phyloP scores from a whole-genome alignment of 495 filamentous ascomycete genomes.

The Neurospora intermedia region DNA sequence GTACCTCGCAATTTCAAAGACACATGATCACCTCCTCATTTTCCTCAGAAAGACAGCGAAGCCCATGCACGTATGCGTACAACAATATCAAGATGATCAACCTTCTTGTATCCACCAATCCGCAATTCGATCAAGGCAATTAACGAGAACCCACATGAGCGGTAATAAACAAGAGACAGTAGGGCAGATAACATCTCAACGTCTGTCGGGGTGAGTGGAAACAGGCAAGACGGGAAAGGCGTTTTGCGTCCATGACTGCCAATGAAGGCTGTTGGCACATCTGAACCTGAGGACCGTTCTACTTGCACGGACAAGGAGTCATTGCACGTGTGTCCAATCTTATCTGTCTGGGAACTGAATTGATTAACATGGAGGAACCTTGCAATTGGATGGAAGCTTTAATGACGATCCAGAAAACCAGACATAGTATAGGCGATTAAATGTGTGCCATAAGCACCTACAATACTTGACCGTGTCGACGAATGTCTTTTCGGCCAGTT shows the following conservation, averaged over 20 bases:
- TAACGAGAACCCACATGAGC: background rate
- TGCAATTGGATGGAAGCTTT: background rate
- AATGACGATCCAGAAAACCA: background rate
- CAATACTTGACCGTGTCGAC: background rate
- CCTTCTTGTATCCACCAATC: background rate
- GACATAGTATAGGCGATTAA: background rate
- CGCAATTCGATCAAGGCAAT: background rate
- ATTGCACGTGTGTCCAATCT: background rate
- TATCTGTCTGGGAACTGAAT: background rate
- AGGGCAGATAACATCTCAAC: background rate
- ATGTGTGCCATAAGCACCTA: background rate
- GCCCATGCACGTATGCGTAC: background rate
- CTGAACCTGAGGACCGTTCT: background rate
- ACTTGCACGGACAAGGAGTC: background rate
- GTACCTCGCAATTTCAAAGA: background rate
- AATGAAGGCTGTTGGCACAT: background rate
- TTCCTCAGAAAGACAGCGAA: background rate
- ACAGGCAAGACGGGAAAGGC: background rate
- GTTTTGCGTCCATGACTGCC: background rate
- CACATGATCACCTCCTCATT: background rate
- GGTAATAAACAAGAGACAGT: background rate
- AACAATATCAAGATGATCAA: background rate
- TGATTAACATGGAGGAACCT: background rate
- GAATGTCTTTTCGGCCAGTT: background rate
- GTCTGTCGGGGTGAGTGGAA: background rate